Percentiles rank a stretch among this genome's conserved stretches.
Conservation (phyloP, 1,284 basidiomycete species). For the Cryptococcus sp. region DNA sequence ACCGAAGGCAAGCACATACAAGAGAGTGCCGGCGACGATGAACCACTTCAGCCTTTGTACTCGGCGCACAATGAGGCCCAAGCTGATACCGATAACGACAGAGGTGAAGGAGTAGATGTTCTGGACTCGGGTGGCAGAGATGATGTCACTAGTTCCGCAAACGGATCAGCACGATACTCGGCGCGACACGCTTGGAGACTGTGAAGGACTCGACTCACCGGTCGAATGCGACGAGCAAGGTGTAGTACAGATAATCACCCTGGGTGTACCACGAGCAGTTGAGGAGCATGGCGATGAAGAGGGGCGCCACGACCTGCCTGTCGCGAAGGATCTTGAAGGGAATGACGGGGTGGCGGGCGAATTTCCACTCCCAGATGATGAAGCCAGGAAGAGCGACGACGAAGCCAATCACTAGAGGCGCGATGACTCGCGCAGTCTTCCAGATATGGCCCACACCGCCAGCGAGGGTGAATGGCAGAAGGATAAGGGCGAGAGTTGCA, state of each 20-base stretch:
- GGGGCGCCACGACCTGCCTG: conserved; percentile 44
- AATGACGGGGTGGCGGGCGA: conserved; percentile 46
- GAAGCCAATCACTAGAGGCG: conserved; percentile 48
- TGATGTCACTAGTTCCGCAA: conserved; percentile 26
- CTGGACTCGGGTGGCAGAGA: conserved; percentile 46
- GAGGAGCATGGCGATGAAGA: conserved; percentile 47
- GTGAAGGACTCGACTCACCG: conserved; percentile 28
- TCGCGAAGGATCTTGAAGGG: conserved; percentile 48
- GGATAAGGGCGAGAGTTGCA: conserved; percentile 43
- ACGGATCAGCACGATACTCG: too few species aligned
- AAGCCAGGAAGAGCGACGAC: conserved; percentile 46
- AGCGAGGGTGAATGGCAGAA: conserved; percentile 50
- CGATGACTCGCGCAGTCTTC: conserved; percentile 46
- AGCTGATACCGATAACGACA: conserved; percentile 43
- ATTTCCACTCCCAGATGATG: conserved; percentile 46
- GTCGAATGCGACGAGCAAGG: conserved; percentile 48
- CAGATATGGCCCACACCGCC: conserved; percentile 38
- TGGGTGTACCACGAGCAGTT: conserved; percentile 50
- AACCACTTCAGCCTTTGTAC: conserved; percentile 49
- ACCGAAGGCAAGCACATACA: conserved; percentile 46
- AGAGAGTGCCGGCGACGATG: conserved; percentile 38
- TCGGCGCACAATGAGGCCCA: conserved; percentile 46
- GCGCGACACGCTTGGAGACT: neutral
- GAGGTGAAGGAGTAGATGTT: conserved; percentile 51
- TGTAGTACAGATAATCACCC: conserved; percentile 47